Evolutionary conservation across 108 stramenopile genomes (phyloP), one percentile per base, ranked within the genome.

Genomic region (Fragilariopsis cylindrus): DNA sequence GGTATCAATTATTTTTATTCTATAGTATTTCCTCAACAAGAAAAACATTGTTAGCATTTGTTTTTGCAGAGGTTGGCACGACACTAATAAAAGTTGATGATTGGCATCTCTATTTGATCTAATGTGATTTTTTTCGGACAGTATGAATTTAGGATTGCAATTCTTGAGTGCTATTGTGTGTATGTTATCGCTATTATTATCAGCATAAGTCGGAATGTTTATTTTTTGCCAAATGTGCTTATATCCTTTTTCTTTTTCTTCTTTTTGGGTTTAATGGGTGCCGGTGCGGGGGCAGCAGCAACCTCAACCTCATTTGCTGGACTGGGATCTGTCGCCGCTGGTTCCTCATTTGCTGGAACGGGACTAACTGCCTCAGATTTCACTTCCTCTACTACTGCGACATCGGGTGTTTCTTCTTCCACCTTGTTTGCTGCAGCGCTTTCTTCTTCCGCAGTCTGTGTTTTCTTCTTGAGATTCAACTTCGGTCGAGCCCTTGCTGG

Each of bases 201-300:
- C 30, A 30, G 30, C 1, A 21, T 21, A 30, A 30, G 30, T 30
- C 30, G 30, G 30, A 30, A 30, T 30, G 50, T 2, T 49, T 68
- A 68, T 52, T 68, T 68, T 44, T 68, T 68, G 39, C 67, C 67
- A 65, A 92, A 92, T 6, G 89, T 87, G 19, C 83, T 85, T 13
- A 92, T 70, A 82, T 95, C 94, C 90, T 91, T 95, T 78, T 95
- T 95, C 71, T 95, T 95, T 63, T 63, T 63, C 74, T 92, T 95
- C 85, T 95, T 92, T 69, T 81, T 88, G 60, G 85, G 74, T 64
- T 76, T 83, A 57, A 76, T 69, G 43, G 84, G 65, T 13, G 70
- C 68, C 41, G 76, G n/a, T 13, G 83, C 30, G 65, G 69, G 49
- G 57, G 66, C 16, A 52, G 71, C 57, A 69, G 66, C 41, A 45